Conservation (phyloP, 257 asterid genomes). For the Primulina eburnea region DNA sequence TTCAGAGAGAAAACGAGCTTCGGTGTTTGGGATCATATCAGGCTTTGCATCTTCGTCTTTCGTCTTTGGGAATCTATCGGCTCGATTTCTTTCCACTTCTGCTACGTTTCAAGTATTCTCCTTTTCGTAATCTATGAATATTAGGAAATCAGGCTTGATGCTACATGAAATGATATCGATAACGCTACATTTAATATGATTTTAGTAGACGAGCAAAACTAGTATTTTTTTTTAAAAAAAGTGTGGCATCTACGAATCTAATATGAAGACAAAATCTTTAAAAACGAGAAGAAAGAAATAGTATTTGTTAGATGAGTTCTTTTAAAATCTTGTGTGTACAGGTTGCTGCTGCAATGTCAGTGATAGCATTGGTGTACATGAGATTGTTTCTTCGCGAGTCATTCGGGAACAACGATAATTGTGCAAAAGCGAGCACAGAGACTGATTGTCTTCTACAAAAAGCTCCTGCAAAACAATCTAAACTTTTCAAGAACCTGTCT, state of each 20-base stretch:
- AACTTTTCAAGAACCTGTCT: slow-evolving; percentile 50
- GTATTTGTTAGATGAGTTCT: not conserved
- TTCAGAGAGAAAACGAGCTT: slow-evolving; percentile 65
- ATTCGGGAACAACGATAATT: slow-evolving; percentile 9
- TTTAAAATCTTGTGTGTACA: slow-evolving; percentile 16
- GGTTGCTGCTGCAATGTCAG: slow-evolving; percentile 77
- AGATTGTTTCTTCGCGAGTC: slow-evolving; percentile 74
- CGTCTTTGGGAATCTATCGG: slow-evolving; percentile 79
- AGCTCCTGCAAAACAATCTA: slow-evolving; percentile 45
- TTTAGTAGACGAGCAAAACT: not conserved
- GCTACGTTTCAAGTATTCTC: slow-evolving; percentile 64
- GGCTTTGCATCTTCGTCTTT: slow-evolving; percentile 78
- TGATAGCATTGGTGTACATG: slow-evolving; percentile 67
- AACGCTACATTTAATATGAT: not conserved
- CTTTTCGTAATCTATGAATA: not conserved
- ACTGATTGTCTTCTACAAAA: slow-evolving; percentile 59
- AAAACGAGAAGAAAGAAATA: not conserved
- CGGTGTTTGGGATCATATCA: slow-evolving; percentile 71
- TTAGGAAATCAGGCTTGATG: not conserved
- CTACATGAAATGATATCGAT: not conserved
- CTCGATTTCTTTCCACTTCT: slow-evolving; percentile 74
- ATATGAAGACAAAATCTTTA: not conserved
- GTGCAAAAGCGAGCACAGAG: slow-evolving; percentile 34
- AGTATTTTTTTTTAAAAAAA: too few relatives aligned
- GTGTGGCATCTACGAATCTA: not conserved